Base-by-base conservation (phyloP, 306 rosid genomes). In the Fagus crenata region DNA sequence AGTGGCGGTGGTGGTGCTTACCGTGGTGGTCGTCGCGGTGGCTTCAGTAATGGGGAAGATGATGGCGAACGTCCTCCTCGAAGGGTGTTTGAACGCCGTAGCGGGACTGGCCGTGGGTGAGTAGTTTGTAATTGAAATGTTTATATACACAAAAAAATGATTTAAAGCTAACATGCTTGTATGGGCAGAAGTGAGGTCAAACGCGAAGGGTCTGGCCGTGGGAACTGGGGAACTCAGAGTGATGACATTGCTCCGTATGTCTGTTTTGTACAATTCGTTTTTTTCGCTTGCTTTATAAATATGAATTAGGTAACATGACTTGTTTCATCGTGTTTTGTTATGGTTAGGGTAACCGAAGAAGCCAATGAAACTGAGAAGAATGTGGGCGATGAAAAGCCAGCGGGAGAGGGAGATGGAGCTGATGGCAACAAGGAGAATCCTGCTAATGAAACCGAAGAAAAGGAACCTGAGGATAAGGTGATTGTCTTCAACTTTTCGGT, bases 31-130 rank as follows among this genome's bases (percentile, higher is more conserved):
- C 97, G 91, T 39, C 93, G 96, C 5, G 95, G 95, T 77, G 93
- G 90, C 41, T 96, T 82, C 22, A 87, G 84, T 81, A 89, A 87
- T 77, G 99, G 93, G 6, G 97, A 96, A 61, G 86, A 84, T 70
- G 98, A 92, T 58, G 99, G 84, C 1, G 98, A 91, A 72, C 89
- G 81, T 7, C 92, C 96, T 7, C 92, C 96, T 53, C 84, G 87
- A 49, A 87, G 99, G 79, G 49, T 42, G 75, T 88, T 71, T 88
- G 99, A 96, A 7, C 97, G 99, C 74, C 97, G 75, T 72, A 96
- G 98, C 76, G 99, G 99, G 75, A 89, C 97, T 81, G 98, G 99
- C 11, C 88, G 90, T 28, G 93, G 98, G 99, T 96, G 55, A 79
- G 55, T 77, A 80, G 28, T 22, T 22, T 22, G 28, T 22, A 0